Base-by-base conservation (phyloP, 768 basidiomycete species). In the Russula sp. region DNA sequence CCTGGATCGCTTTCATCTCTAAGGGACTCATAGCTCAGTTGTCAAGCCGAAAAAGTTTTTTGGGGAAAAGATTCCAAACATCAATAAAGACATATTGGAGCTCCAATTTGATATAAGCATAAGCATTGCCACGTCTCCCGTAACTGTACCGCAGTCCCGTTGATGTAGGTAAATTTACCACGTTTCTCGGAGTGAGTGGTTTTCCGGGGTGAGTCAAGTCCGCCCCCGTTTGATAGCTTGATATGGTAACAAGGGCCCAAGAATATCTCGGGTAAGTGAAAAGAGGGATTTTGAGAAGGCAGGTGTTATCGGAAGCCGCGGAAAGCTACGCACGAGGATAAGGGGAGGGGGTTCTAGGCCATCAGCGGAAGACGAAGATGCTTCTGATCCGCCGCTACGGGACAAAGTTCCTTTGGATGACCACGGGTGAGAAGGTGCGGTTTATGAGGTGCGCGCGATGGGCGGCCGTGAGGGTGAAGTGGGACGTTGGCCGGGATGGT, bases 261-360 rank as follows among this genome's bases (percentile, higher is more conserved):
- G 24, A 18, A 50, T 28, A 18, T 4, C 22, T 55, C n/a, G 46
- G 63, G 48, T 24, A 48, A 36, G 64, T 44, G 64, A 34, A 65
- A 42, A 57, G 48, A 61, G 59, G 54, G 59, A 50, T 28, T 42
- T 65, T 65, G 38, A 61, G 64, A 65, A 65, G 64, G 59, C 54
- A 65, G 42, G 59, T 46, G 64, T 65, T 65, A 65, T 65, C 64
- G 64, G 64, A 65, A 65, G 64, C 64, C 64, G 64, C 64, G 60
- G 64, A 65, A 65, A 61, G 59, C 60, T 38, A 61, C 64, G 64
- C 64, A 65, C 64, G 64, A 65, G 64, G 64, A 65, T 65, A 65
- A 65, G 64, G 64, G 59, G 64, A 65, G 55, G 49, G 50, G 28
- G 46, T 60, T 65, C 64, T 65, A 65, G 64, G 24, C 64, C 64